These are phyloP conservation scores for Daldinia vernicosa DNA, from an alignment of 495 filamentous ascomycete species.

Conservation along the genomic window DNA sequence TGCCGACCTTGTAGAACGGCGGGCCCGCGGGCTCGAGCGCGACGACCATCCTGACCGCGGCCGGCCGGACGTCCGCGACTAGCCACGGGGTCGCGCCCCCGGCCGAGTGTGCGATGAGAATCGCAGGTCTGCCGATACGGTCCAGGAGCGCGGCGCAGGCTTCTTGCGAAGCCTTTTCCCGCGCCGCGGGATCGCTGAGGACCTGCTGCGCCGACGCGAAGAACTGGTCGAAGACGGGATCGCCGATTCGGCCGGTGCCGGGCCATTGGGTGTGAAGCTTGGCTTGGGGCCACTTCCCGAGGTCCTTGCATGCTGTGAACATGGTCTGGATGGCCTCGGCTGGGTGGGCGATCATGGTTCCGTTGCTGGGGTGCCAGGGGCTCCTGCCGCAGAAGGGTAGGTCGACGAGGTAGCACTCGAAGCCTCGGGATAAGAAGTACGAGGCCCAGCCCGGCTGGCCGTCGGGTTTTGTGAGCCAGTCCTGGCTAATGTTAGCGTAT, in stretches of 20 bases:
- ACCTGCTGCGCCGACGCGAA: constrained; percentile 57
- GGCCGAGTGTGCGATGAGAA: constrained; percentile 64
- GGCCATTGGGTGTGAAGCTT: constrained; percentile 65
- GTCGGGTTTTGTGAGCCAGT: constrained; percentile 63
- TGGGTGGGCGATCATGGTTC: constrained; percentile 37
- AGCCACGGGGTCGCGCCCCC: constrained; percentile 62
- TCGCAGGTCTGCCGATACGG: constrained; percentile 54
- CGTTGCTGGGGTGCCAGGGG: constrained; percentile 38
- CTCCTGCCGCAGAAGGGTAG: constrained; percentile 52
- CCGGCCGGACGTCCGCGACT: constrained; percentile 55
- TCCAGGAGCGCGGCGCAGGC: constrained; percentile 60
- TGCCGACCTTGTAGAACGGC: constrained; percentile 54
- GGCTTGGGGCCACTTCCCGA: constrained; percentile 56
- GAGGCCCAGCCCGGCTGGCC: constrained; percentile 61
- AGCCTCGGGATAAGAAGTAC: constrained; percentile 58
- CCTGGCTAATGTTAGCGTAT: constrained; percentile 35
- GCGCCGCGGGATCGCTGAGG: constrained; percentile 45
- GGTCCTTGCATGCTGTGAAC: constrained; percentile 53
- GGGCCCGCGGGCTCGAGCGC: constrained; percentile 65
- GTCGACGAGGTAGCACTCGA: constrained; percentile 58
- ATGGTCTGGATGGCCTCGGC: constrained; percentile 41
- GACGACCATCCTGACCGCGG: constrained; percentile 58
- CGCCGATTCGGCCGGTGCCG: constrained; percentile 56
- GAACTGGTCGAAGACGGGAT: constrained; percentile 62
- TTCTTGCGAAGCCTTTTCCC: constrained; percentile 55